These are phyloP conservation scores for Ustilago bromivora DNA, from an alignment of 1,284 basidiomycete genomes.

Conservation along the genomic window DNA sequence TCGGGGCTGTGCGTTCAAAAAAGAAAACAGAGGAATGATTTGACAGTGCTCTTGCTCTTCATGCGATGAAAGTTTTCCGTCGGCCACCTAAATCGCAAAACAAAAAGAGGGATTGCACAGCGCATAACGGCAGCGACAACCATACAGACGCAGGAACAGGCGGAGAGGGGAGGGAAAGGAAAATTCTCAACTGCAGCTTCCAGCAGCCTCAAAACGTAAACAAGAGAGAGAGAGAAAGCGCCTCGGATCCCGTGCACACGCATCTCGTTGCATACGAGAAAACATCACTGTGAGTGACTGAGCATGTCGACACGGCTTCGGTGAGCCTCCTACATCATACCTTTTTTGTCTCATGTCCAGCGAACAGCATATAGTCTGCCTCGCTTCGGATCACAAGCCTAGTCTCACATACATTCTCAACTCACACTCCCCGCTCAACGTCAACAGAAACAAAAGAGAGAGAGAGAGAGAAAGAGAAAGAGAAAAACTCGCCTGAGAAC, in stretches of 20 bases:
- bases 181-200: background rate
- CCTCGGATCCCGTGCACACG: slow-evolving; percentile 18
- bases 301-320: background rate
- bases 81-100: slow-evolving; percentile 11
- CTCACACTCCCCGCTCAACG: background rate
- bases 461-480: no score
- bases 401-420: background rate
- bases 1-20: slow-evolving; percentile 2
- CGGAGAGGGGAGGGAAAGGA: slow-evolving; percentile 1
- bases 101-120: background rate
- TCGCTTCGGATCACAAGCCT: slow-evolving; percentile 6
- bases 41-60: slow-evolving; percentile 2
- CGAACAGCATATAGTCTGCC: slow-evolving; percentile 1
- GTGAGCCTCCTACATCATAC: slow-evolving; percentile 25
- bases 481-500: no score
- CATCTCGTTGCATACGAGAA: slow-evolving; percentile 3
- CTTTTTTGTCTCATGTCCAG: background rate
- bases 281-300: background rate
- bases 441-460: background rate
- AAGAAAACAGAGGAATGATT: background rate
- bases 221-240: background rate
- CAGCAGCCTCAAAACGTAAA: slow-evolving; percentile 6
- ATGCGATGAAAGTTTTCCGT: background rate
- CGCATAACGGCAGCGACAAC: background rate
- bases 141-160: background rate